These are phyloP conservation scores for Thalassiosira profunda DNA, from an alignment of 108 stramenopile genomes.

Conservation along the genomic window DNA sequence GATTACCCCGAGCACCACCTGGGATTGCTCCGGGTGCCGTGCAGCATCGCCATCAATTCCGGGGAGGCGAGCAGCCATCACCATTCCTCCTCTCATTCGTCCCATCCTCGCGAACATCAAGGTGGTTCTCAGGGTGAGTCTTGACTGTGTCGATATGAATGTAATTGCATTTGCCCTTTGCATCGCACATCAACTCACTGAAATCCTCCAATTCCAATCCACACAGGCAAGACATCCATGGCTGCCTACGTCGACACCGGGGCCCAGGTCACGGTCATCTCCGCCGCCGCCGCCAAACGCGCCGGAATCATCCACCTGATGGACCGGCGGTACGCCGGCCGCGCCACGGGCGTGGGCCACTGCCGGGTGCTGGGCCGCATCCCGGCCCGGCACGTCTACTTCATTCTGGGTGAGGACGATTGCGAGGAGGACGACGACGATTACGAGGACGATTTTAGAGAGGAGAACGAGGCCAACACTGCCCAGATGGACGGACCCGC, in stretches of 20 bases:
- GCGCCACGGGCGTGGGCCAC: constrained; percentile 67
- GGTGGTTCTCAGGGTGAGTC: no score
- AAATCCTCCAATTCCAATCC: no score
- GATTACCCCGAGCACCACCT: background rate
- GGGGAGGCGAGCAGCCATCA: background rate
- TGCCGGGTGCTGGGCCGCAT: constrained; percentile 63
- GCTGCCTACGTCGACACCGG: constrained; percentile 70
- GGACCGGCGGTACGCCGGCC: constrained; percentile 71
- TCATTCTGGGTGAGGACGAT: constrained; percentile 22
- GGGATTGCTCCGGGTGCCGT: background rate
- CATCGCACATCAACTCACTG: no score
- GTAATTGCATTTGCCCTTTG: no score
- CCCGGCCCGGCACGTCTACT: constrained; percentile 51
- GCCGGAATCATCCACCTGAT: constrained; percentile 59
- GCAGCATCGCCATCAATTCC: background rate
- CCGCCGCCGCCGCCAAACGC: constrained; percentile 42
- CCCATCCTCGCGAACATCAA: background rate
- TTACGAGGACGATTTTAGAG: background rate
- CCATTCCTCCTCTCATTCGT: background rate
- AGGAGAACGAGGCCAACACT: background rate
- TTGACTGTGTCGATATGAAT: no score
- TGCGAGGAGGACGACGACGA: constrained; percentile 1
- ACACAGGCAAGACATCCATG: constrained; percentile 32
- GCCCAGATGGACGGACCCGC: constrained; percentile 52
- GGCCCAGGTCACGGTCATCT: constrained; percentile 70